Evolutionary conservation across 768 basidiomycete species (phyloP), one percentile per base, ranked within the genome.

Genomic region (Mrakia gelida): DNA sequence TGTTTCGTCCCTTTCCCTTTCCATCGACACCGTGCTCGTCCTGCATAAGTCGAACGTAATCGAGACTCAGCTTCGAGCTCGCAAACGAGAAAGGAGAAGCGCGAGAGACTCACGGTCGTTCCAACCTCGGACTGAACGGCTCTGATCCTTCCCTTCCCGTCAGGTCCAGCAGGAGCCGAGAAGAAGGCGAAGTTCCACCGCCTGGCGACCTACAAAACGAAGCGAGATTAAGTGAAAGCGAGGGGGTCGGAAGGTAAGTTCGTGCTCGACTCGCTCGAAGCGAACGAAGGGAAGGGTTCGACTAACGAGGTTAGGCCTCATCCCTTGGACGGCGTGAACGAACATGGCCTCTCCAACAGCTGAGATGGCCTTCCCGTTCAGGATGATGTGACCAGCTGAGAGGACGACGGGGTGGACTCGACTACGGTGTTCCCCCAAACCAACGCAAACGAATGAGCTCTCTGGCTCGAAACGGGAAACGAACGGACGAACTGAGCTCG

Each of bases 101-200:
- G 45, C 45, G 9, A 11, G 45, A 45, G 34, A 81, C 84, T 80
- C 72, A 84, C 84, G 2, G 88, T 89, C 3, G 96, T 98, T 80
- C 90, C 93, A 81, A 97, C 94, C 84, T 98, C 97, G 96, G 98
- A 98, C 86, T 93, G 92, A 54, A 97, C 87, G 15, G 94, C 93
- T 74, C 93, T 90, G 11, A 93, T 91, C 11, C 91, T 91, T 34
- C 82, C 82, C 54, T 89, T 86, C 26, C 86, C 84, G 8, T 89
- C 86, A 21, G 87, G 84, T 10, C 81, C 83, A 21, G 81, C 80
- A 52, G 73, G 79, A 82, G 92, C 92, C 84, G 94, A 91, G 88
- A 99, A 99, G 86, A 92, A 88, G 41, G 87, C 91, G 86, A 98
- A 99, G 86, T 98, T 98, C 97, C 97, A 99, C 13, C 91, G 86